Evolutionary conservation across 1,284 basidiomycete species (phyloP).

Genomic region (Cryptococcus jaspeensis): DNA sequence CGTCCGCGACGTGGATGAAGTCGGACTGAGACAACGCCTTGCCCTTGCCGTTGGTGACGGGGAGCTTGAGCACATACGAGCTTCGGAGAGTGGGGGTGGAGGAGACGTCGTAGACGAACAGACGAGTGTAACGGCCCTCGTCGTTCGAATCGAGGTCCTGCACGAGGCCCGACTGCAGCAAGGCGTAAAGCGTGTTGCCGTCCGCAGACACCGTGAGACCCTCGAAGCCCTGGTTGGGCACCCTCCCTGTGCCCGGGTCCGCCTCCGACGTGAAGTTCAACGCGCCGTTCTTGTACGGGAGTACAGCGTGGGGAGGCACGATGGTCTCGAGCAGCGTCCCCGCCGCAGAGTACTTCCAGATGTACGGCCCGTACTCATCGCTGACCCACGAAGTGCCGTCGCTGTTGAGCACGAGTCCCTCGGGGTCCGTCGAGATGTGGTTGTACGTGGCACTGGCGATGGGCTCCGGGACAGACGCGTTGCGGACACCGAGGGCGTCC

Average conservation of each 20-base stretch:
- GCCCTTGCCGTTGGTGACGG: slow-evolving; percentile 40
- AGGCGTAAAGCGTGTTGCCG: slow-evolving; percentile 40
- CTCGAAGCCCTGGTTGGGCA: slow-evolving; percentile 56
- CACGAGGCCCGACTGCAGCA: slow-evolving; percentile 38
- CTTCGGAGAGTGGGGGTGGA: slow-evolving; percentile 26
- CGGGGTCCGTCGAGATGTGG: slow-evolving; percentile 61
- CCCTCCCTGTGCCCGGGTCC: slow-evolving; percentile 57
- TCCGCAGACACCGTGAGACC: slow-evolving; percentile 41
- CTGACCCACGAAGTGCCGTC: slow-evolving; percentile 66
- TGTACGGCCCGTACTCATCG: slow-evolving; percentile 70
- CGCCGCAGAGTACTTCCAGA: slow-evolving; percentile 58
- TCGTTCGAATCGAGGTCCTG: slow-evolving; percentile 33
- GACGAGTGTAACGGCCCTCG: slow-evolving; percentile 31
- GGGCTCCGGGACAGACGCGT: slow-evolving; percentile 15
- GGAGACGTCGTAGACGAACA: slow-evolving; percentile 34
- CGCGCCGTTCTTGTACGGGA: slow-evolving; percentile 56
- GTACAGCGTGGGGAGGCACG: slow-evolving; percentile 61
- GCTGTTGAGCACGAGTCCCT: slow-evolving; percentile 61
- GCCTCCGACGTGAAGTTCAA: slow-evolving; percentile 57
- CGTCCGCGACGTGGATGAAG: slow-evolving; percentile 25
- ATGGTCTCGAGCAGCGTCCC: slow-evolving; percentile 61
- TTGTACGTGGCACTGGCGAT: slow-evolving; percentile 48
- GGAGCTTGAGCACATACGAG: slow-evolving; percentile 42
- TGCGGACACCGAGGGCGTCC: slow-evolving; percentile 58
- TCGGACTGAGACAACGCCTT: slow-evolving; percentile 41